Evolutionary conservation across 192 early-diverging fungal genomes (phyloP), one percentile per base, ranked within the genome.

Genomic region (Coemansia sp.): DNA sequence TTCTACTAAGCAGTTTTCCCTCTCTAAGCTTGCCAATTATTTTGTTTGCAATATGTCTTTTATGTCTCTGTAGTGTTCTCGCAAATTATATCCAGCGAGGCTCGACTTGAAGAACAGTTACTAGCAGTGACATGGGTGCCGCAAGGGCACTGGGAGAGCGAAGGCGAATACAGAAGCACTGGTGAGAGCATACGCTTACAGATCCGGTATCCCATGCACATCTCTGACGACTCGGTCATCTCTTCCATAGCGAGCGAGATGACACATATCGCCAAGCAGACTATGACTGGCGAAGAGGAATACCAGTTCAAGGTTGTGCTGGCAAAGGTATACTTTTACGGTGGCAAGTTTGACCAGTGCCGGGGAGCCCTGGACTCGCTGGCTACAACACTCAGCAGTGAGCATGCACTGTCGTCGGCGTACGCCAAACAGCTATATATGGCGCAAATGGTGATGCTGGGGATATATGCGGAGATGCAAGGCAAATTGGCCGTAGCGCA

Each of bases 371-470:
- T 82, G 36, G 44, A 59, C 17, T 48, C 64, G 29, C 44, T 82
- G 37, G 44, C 86, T 6, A 66, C 74, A 42, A 51, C 67, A 27
- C 70, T 88, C 4, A 37, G 74, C 41, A 64, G 64, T 24, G 66
- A 78, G 17, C 72, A 85, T 42, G 69, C 77, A 3, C 70, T 79
- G 66, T 79, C 81, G 66, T 73, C 83, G 19, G 90, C 85, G 11
- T 91, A 92, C 66, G 74, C 65, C 14, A 82, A 88, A 66, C 84
- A 88, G 40, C 68, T 92, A 35, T 74, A 85, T 36, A 74, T 89
- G 56, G 78, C 84, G 53, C 81, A 83, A 41, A 74, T 84, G 59
- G 78, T 85, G n/a, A 84, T 91, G 70, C 87, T 85, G 69, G 91
- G 74, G 56, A 48, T 84, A 66, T 19, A 46, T 6, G 53, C 63